phyloP scores from a whole-genome alignment of 78 protist species.

The Anaeramoeba flamelloides region DNA sequence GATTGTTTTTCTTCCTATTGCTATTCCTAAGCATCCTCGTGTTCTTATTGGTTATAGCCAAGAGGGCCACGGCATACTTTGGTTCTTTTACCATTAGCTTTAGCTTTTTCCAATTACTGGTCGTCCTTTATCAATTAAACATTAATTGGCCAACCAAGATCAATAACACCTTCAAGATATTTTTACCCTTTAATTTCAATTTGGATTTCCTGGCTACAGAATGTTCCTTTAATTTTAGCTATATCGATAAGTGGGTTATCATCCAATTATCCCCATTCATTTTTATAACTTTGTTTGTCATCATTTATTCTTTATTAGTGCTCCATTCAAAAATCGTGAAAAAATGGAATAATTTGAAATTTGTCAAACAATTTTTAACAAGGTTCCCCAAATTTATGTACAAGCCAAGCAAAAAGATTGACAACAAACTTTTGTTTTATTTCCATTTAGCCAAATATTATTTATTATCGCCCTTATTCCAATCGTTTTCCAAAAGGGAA shows the following conservation, averaged over 20 bases:
- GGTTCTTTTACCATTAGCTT: not conserved
- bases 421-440: not conserved
- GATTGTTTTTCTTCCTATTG: not conserved
- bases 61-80: not conserved
- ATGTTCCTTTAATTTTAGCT: not conserved
- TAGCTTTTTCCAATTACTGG: not conserved
- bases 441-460: not conserved
- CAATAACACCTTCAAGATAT: not conserved
- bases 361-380: not conserved
- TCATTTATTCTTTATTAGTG: not conserved
- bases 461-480: not conserved
- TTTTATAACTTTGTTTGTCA: not conserved
- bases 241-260: not conserved
- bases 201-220: not conserved
- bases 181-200: not conserved
- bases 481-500: not conserved
- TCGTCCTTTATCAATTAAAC: not conserved
- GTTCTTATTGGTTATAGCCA: not conserved
- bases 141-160: not conserved
- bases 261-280: not conserved
- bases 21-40: not conserved
- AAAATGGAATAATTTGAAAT: too few species aligned
- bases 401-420: not conserved
- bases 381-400: not conserved
- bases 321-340: not conserved